phyloP scores from a whole-genome alignment of 768 basidiomycete genomes.

The Mycena rebaudengoi region DNA sequence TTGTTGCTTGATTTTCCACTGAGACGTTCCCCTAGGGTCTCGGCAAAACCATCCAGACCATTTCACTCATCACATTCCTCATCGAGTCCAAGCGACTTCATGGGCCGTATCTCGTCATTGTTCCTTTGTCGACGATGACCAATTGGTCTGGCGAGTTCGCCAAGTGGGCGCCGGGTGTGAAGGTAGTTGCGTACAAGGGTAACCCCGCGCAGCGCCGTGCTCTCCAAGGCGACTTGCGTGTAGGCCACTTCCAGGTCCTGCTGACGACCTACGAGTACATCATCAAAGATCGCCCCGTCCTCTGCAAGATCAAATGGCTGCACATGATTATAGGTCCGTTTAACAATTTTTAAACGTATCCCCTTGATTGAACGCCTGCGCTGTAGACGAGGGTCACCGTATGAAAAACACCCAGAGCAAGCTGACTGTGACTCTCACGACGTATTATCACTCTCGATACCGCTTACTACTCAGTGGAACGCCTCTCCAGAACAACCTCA shows the following conservation, averaged over 20 bases:
- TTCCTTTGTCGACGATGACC: constrained; percentile 95
- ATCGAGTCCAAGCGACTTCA: constrained; percentile 90
- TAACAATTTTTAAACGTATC: too few relatives aligned
- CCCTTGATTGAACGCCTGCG: too few relatives aligned
- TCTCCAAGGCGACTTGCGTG: constrained; percentile 79
- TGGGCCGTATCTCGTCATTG: constrained; percentile 96
- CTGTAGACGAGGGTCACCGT: constrained; percentile 96
- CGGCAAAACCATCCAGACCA: constrained; percentile 94
- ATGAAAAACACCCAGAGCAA: constrained; percentile 97
- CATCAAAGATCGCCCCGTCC: constrained; percentile 92
- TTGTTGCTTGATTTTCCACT: neutral
- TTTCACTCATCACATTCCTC: constrained; percentile 93
- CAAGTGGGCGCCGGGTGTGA: constrained; percentile 93
- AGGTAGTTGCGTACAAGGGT: constrained; percentile 88
- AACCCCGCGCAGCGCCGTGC: constrained; percentile 85
- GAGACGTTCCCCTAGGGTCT: constrained; percentile 69
- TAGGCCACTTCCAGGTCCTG: constrained; percentile 89
- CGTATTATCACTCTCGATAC: constrained; percentile 92
- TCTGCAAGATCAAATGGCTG: constrained; percentile 93
- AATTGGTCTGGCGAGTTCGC: constrained; percentile 97
- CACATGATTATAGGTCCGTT: constrained; percentile 94
- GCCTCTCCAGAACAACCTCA: constrained; percentile 95
- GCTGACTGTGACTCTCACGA: constrained; percentile 87
- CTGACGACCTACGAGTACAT: constrained; percentile 97
- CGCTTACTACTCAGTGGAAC: constrained; percentile 96